These are phyloP conservation scores for Yueomyces sinensis DNA, from an alignment of 805 yeast genomes.

Conservation along the genomic window DNA sequence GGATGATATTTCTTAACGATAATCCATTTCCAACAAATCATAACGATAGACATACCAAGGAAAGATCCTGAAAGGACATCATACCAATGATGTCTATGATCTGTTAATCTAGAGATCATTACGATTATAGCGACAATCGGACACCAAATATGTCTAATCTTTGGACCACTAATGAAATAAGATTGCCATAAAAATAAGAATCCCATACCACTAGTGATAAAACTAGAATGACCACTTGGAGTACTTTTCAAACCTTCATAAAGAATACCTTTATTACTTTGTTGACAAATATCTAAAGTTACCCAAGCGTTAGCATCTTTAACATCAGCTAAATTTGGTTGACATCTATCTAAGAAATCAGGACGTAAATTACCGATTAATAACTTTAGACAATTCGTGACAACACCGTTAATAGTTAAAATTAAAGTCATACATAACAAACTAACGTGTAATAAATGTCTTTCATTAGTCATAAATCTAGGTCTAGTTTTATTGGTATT, in stretches of 20 bases:
- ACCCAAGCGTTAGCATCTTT: conserved; percentile 1
- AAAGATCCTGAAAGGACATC: conserved; percentile 16
- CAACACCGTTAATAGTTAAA: conserved; percentile 13
- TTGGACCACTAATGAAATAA: conserved; percentile 7
- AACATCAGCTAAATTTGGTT: conserved; percentile 5
- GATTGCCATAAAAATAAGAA: conserved; percentile 16
- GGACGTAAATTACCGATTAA: conserved; percentile 18
- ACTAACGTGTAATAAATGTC: conserved; percentile 14
- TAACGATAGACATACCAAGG: conserved; percentile 8
- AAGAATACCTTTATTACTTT: conserved; percentile 8
- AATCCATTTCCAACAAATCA: conserved; percentile 7
- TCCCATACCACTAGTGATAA: conserved; percentile 12
- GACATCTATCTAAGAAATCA: conserved; percentile 20
- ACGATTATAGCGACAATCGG: conserved; percentile 11
- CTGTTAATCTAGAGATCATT: conserved; percentile 17
- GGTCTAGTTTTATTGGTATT: conserved; percentile 7
- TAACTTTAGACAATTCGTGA: conserved; percentile 17
- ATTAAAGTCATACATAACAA: conserved; percentile 9
- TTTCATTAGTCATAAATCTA: conserved; percentile 8
- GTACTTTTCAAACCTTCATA: conserved; percentile 21
- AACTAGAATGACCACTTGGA: conserved; percentile 22
- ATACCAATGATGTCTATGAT: conserved; percentile 23
- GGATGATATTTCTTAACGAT: neutral
- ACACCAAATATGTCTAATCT: conserved; percentile 17
- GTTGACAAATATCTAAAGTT: conserved; percentile 10